Conservation (phyloP, 768 basidiomycete genomes). For the Mycena olivaceomarginata region DNA sequence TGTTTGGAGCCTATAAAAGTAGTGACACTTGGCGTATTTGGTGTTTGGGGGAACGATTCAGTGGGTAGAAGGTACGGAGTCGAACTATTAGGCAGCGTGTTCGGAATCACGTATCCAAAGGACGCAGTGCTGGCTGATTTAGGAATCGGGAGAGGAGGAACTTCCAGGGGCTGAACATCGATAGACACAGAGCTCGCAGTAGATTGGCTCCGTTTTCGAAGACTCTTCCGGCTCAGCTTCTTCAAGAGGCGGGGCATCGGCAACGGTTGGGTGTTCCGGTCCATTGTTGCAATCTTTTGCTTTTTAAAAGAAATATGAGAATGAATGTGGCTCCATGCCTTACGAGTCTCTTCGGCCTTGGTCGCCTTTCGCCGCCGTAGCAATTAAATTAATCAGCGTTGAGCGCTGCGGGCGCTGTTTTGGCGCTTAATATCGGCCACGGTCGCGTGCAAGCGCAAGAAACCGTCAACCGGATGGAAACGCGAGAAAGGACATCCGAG, state of each 20-base stretch:
- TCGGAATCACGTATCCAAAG: not conserved
- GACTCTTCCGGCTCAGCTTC: constrained; percentile 27
- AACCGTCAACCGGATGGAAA: too few species aligned
- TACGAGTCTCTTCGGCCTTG: too few species aligned
- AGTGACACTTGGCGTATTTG: not conserved
- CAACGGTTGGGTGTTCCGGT: constrained; percentile 12
- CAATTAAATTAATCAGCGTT: not conserved
- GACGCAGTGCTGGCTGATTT: constrained; percentile 10
- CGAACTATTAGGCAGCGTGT: not conserved
- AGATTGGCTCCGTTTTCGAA: constrained; percentile 17
- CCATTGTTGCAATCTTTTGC: not conserved
- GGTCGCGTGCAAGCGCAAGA: too few species aligned
- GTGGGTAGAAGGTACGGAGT: not conserved
- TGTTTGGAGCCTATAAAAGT: not conserved
- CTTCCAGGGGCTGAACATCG: not conserved
- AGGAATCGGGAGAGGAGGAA: not conserved
- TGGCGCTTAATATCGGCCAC: not conserved
- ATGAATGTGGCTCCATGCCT: not conserved
- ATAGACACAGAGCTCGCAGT: not conserved
- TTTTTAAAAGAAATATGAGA: not conserved
- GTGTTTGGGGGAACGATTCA: not conserved
- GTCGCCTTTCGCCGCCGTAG: not conserved
- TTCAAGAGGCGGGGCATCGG: constrained; percentile 39
- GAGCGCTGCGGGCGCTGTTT: not conserved
- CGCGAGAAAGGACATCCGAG: too few species aligned